Evolutionary conservation across 179 eudicot species (phyloP).

Genomic region (Drosera spatulata): DNA sequence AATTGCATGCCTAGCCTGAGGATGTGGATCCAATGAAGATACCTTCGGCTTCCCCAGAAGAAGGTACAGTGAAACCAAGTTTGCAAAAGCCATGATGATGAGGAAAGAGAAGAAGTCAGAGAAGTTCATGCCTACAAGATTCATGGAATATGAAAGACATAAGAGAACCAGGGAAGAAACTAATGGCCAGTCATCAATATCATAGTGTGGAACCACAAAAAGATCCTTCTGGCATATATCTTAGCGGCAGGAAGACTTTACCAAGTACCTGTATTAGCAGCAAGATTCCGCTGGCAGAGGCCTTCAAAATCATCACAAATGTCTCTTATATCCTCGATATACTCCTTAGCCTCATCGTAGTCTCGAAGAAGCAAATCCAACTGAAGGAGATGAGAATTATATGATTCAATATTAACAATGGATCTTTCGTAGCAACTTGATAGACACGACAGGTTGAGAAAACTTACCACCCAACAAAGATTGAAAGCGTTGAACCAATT

Average conservation of each 20-base stretch:
- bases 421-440: too few species aligned
- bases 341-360: constrained; percentile 80
- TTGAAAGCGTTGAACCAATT: constrained; percentile 97
- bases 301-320: constrained; percentile 93
- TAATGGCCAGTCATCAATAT: background rate
- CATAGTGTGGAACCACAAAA: too few species aligned
- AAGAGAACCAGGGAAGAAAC: background rate
- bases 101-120: constrained; percentile 76
- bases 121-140: constrained; percentile 65
- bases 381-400: constrained; percentile 22
- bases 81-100: constrained; percentile 54
- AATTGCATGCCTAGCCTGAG: constrained; percentile 23
- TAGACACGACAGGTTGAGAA: background rate
- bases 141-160: background rate
- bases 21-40: constrained; percentile 17
- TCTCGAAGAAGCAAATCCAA: constrained; percentile 87
- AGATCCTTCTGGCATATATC: background rate
- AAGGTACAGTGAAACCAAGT: constrained; percentile 41
- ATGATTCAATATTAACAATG: background rate
- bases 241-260: background rate
- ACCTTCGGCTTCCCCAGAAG: constrained; percentile 8
- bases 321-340: constrained; percentile 78
- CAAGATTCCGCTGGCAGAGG: constrained; percentile 94
- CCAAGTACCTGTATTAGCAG: constrained; percentile 78
- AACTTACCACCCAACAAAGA: constrained; percentile 87